phyloP scores from a whole-genome alignment of 225 moss, liverwort and hornwort genomes.

The Pseudisothecium myosuroides region DNA sequence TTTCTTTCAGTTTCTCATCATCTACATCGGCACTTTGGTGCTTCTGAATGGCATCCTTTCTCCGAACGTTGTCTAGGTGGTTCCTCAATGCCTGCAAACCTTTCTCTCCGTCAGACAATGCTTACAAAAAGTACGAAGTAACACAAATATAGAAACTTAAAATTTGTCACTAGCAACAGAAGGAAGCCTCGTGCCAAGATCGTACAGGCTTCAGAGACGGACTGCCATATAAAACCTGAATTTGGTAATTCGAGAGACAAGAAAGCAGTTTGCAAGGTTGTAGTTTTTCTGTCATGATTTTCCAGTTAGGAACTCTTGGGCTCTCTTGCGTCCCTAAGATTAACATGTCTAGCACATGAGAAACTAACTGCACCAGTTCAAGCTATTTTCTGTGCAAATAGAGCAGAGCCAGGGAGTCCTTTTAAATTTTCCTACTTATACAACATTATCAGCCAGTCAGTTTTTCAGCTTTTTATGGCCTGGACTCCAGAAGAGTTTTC shows the following conservation, averaged over 20 bases:
- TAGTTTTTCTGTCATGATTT: neutral
- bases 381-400: neutral
- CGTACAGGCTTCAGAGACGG: neutral
- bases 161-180: no score
- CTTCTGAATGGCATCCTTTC: slow-evolving; percentile 2
- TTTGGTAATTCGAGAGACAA: no score
- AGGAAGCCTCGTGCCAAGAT: neutral
- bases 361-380: neutral
- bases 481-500: no score
- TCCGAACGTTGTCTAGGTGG: slow-evolving; percentile 13
- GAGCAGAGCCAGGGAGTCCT: neutral
- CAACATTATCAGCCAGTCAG: neutral
- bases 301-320: neutral
- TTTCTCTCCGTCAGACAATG: neutral
- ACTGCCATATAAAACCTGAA: no score
- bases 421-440: neutral
- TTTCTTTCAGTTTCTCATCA: slow-evolving; percentile 28
- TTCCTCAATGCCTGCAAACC: slow-evolving; percentile 23
- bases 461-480: neutral
- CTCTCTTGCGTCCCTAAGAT: neutral
- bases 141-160: neutral
- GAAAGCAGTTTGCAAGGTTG: neutral
- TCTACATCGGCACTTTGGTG: slow-evolving; percentile 1
- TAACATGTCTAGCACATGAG: neutral
- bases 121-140: neutral